These are phyloP conservation scores for Penicillium paxilli DNA, from an alignment of 495 filamentous ascomycete genomes.

Conservation along the genomic window DNA sequence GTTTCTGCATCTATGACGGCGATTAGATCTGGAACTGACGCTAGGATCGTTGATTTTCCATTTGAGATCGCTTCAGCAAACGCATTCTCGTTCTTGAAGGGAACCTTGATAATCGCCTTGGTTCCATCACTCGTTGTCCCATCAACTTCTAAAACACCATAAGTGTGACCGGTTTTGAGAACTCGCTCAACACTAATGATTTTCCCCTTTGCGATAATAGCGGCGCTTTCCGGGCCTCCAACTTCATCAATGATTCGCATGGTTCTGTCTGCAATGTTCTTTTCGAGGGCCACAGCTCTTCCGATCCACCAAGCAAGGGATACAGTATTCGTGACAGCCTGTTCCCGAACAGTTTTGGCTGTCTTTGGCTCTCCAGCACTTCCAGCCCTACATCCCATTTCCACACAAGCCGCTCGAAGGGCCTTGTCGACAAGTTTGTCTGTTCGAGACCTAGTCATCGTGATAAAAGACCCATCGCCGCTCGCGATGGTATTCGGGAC, in stretches of 20 bases:
- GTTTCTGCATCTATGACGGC: conserved; percentile 59
- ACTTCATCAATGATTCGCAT: conserved; percentile 58
- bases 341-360: conserved; percentile 24
- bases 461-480: conserved; percentile 35
- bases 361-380: conserved; percentile 31
- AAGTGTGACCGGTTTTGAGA: conserved; percentile 33
- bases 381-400: conserved; percentile 34
- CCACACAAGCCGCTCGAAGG: conserved; percentile 31
- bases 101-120: conserved; percentile 32
- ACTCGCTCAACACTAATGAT: conserved; percentile 56
- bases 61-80: conserved; percentile 42
- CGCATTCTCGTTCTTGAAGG: conserved; percentile 69
- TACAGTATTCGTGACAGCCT: conserved; percentile 37
- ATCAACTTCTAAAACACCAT: conserved; percentile 40
- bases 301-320: conserved; percentile 48
- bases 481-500: conserved; percentile 37
- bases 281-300: conserved; percentile 51
- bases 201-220: conserved; percentile 61
- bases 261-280: conserved; percentile 43
- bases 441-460: conserved; percentile 36
- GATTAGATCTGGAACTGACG: conserved; percentile 62
- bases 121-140: conserved; percentile 51
- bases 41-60: conserved; percentile 47
- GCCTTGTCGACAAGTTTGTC: conserved; percentile 33
- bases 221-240: conserved; percentile 50